phyloP scores from a whole-genome alignment of 1,284 basidiomycete species.

The Microbotryum silenes-acaulis region DNA sequence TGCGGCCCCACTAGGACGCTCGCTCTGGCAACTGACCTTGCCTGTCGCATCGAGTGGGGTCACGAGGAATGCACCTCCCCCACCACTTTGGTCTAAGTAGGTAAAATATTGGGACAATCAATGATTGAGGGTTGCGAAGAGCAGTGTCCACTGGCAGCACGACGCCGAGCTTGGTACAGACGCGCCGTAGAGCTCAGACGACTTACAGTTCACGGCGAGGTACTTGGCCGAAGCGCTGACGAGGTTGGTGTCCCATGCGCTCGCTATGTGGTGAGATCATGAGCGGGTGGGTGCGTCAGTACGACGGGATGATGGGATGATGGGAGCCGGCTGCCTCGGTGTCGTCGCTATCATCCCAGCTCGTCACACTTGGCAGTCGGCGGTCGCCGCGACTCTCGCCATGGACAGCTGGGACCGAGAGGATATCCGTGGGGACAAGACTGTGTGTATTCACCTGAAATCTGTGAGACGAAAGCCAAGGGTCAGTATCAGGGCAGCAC shows the following conservation, averaged over 20 bases:
- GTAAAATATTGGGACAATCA: no score
- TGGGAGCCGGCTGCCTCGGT: not conserved
- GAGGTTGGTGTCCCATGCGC: slow-evolving; percentile 95
- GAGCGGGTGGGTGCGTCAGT: slow-evolving; percentile 6
- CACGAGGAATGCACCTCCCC: slow-evolving; percentile 91
- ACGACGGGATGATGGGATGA: slow-evolving; percentile 1
- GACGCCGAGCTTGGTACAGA: not conserved
- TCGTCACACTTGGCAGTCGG: no score
- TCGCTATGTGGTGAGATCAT: slow-evolving; percentile 53
- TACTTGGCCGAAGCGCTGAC: slow-evolving; percentile 71
- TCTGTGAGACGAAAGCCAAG: not conserved
- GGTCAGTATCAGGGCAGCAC: slow-evolving; percentile 1
- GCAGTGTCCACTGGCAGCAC: not conserved
- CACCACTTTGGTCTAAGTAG: slow-evolving; percentile 48
- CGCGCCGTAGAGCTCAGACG: slow-evolving; percentile 44
- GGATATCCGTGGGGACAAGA: not conserved
- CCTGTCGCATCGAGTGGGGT: slow-evolving; percentile 55
- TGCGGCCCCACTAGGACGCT: slow-evolving; percentile 48
- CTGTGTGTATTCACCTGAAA: slow-evolving; percentile 3
- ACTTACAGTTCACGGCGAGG: slow-evolving; percentile 88
- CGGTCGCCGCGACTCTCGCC: no score
- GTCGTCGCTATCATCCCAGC: no score
- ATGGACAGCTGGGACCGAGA: not conserved
- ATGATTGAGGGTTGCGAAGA: not conserved
- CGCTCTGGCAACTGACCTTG: slow-evolving; percentile 48